phyloP scores from a whole-genome alignment of 2,329 filamentous ascomycete genomes.

The Pyricularia sp. region DNA sequence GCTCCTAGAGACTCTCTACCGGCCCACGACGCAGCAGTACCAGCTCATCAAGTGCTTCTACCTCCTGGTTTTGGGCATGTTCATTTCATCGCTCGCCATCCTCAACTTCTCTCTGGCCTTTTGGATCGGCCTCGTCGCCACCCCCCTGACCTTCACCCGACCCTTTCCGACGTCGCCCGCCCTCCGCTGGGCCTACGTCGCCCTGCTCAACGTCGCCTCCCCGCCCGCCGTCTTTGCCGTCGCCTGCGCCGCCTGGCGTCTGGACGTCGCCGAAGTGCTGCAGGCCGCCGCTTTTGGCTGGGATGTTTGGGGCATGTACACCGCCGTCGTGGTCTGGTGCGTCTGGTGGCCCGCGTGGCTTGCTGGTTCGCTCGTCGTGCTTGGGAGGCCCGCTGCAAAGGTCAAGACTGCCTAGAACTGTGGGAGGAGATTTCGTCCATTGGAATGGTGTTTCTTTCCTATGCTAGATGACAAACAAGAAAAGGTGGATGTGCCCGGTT shows the following conservation, averaged over 20 bases:
- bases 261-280: conserved; percentile 44
- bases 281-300: conserved; percentile 71
- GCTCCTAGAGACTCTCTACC: conserved; percentile 34
- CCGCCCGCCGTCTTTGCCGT: conserved; percentile 43
- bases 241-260: conserved; percentile 27
- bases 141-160: conserved; percentile 64
- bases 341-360: conserved; percentile 94
- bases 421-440: background rate
- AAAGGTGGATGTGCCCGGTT: background rate
- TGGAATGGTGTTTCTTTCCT: background rate
- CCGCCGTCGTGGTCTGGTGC: conserved; percentile 80
- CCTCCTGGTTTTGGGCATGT: conserved; percentile 82
- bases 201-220: conserved; percentile 45
- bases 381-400: conserved; percentile 21
- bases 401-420: background rate
- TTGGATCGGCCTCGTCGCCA: conserved; percentile 64
- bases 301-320: conserved; percentile 83
- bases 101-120: conserved; percentile 91
- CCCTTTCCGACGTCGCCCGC: conserved; percentile 22
- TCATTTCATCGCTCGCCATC: conserved; percentile 81
- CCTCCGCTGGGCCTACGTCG: conserved; percentile 27
- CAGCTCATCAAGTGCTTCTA: conserved; percentile 81
- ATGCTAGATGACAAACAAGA: background rate
- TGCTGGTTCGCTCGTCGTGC: conserved; percentile 43
- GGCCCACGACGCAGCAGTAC: conserved; percentile 54